Evolutionary conservation across 306 rosid species (phyloP).

Genomic region (Casuarina equisetifolia): DNA sequence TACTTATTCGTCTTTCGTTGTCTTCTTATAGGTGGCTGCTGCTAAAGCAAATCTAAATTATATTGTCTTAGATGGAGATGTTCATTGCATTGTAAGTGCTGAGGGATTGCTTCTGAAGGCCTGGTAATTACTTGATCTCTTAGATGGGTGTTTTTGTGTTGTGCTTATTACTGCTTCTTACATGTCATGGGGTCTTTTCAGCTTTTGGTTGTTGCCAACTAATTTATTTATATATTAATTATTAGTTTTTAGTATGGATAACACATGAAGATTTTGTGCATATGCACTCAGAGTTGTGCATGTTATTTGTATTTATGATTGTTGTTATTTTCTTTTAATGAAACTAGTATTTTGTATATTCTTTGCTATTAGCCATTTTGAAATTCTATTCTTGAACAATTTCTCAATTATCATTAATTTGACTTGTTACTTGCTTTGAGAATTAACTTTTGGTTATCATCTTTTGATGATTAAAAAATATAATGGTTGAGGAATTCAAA

Average conservation of each 20-base stretch:
- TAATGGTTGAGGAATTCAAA: constrained; percentile 84
- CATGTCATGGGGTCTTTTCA: not conserved
- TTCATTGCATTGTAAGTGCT: constrained; percentile 99
- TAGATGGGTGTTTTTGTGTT: not conserved
- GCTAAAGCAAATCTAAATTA: constrained; percentile 95
- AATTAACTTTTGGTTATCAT: not conserved
- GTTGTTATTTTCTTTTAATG: no score
- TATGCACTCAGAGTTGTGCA: not conserved
- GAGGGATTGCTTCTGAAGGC: constrained; percentile 98
- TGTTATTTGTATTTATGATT: not conserved
- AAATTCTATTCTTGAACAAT: not conserved
- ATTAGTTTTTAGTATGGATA: not conserved
- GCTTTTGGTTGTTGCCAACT: not conserved
- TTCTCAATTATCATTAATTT: not conserved
- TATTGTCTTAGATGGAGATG: constrained; percentile 96
- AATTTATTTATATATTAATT: not conserved
- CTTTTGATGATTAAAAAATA: constrained; percentile 22
- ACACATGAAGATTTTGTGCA: not conserved
- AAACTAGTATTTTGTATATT: no score
- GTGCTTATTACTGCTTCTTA: constrained; percentile 18
- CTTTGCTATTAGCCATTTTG: not conserved
- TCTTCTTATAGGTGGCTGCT: constrained; percentile 73
- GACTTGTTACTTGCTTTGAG: not conserved
- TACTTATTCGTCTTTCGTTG: constrained; percentile 4
- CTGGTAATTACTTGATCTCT: constrained; percentile 61